Evolutionary conservation across 331 rosid genomes (phyloP), one percentile per base, ranked within the genome.

Genomic region (Quercus phellos): DNA sequence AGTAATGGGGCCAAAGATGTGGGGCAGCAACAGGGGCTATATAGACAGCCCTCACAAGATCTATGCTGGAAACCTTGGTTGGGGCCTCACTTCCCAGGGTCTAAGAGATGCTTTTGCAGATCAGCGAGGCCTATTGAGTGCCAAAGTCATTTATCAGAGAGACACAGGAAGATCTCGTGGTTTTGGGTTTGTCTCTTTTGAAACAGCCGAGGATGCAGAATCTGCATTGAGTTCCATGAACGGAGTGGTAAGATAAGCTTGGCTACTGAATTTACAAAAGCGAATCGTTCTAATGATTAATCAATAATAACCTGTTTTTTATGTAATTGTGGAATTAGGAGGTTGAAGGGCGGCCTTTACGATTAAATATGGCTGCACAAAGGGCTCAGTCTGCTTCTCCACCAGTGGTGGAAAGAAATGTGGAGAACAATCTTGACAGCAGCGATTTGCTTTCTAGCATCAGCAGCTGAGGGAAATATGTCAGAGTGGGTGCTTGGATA

Each of bases 51-150:
- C 99, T 80, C 85, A 95, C 77, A 92, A 91, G 83, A 79, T 95
- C 69, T 92, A 92, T 80, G 97, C 96, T 6, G 99, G 99, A 72
- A 95, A 95, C 83, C 99, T 95, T 76, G 89, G 93, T 17, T 95
- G 98, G 99, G 74, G 87, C 26, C 75, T 95, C 58, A 90, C 88
- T 75, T 91, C 99, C 35, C 85, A 87, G 86, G 88, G 83, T 77
- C 96, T 95, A 18, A 83, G 79, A 75, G 97, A 91, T 42, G 98
- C 91, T 69, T 92, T 95, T 82, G 96, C 84, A 67, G 83, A 60
- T 26, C 98, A 84, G 84, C 98, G 87, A n/a, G 98, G 99, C 58
- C 4, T 92, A 50, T 77, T 95, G 90, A 80, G 98, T 76, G 97
- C 99, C 75, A 92, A 90, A 80, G 90, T 95, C 79, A 79, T 91